Base-by-base conservation (phyloP, 1,284 basidiomycete species). In the Pseudozyma hubeiensis region DNA sequence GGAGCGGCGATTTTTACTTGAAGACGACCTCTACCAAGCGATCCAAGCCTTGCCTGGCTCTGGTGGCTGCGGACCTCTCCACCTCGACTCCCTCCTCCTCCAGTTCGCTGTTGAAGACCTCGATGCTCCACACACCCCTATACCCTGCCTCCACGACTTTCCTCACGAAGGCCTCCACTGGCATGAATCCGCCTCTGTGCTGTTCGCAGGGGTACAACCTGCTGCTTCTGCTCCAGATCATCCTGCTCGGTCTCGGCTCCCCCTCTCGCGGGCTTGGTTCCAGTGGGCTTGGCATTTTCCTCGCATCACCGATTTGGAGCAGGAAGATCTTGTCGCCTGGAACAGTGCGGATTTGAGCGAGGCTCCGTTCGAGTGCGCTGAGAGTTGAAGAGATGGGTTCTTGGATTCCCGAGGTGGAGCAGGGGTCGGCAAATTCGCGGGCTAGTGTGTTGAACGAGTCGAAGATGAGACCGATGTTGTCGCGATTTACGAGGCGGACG, bases 371-470 rank as follows among this genome's bases (percentile, higher is more conserved):
- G 31, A 3, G 31, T 29, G 14, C 4, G 24, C 24, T 24, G 24
- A 24, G 24, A 24, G 24, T 24, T 4, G 24, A 24, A 24, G 24
- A 24, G 24, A 24, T 24, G 4, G 65, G 59, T 37, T 68, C 44
- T 43, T 56, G 48, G 24, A 64, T 70, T 35, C 74, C 65, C 5
- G 59, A 24, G 13, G 62, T 16, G 0, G 48, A 43, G 50, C 62
- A 72, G 7, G 75, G 75, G 39, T 77, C 76, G 7, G 84, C 84
- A 71, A 70, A 85, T 53, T 83, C 81, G 47, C 79, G 68, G 0
- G 77, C 85, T 13, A 85, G 71, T 2, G 81, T 84, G 63, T 85
- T 85, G 78, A 85, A 85, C 11, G 77, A 75, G 68, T 85, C 85
- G 56, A 85, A 56, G 43, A 82, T 82, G 39, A 85, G 46, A 4